phyloP scores from a whole-genome alignment of 805 yeast genomes.

The Myxozyma neotropica region DNA sequence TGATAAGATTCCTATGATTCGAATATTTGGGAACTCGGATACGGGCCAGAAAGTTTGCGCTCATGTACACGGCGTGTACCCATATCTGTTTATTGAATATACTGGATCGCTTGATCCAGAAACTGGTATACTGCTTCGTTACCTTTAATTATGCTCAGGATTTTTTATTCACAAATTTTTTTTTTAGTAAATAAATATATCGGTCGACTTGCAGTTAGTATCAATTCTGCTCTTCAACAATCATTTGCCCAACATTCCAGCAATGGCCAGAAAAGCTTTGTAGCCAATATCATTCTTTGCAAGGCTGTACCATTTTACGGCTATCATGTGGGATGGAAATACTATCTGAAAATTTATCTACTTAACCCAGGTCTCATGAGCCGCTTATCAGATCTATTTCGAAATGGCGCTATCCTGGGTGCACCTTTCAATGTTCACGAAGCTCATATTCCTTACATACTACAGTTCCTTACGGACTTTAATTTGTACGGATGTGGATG shows the following conservation, averaged over 20 bases:
- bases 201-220: constrained; percentile 33
- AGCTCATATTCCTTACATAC: constrained; percentile 71
- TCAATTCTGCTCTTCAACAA: constrained; percentile 39
- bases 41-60: constrained; percentile 62
- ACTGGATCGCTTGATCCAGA: constrained; percentile 44
- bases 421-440: constrained; percentile 61
- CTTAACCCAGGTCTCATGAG: constrained; percentile 62
- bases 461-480: constrained; percentile 82
- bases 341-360: constrained; percentile 68
- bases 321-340: constrained; percentile 63
- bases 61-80: constrained; percentile 83
- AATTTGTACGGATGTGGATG: constrained; percentile 85
- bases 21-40: constrained; percentile 73
- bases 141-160: neutral
- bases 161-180: neutral
- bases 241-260: constrained; percentile 20
- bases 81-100: constrained; percentile 74
- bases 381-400: constrained; percentile 56
- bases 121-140: neutral
- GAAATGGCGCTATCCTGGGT: constrained; percentile 50
- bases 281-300: constrained; percentile 51
- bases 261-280: constrained; percentile 31
- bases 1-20: constrained; percentile 64
- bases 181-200: constrained; percentile 22
- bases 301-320: constrained; percentile 86